phyloP scores from a whole-genome alignment of 495 filamentous ascomycete species.

The Bacidia gigantensis region DNA sequence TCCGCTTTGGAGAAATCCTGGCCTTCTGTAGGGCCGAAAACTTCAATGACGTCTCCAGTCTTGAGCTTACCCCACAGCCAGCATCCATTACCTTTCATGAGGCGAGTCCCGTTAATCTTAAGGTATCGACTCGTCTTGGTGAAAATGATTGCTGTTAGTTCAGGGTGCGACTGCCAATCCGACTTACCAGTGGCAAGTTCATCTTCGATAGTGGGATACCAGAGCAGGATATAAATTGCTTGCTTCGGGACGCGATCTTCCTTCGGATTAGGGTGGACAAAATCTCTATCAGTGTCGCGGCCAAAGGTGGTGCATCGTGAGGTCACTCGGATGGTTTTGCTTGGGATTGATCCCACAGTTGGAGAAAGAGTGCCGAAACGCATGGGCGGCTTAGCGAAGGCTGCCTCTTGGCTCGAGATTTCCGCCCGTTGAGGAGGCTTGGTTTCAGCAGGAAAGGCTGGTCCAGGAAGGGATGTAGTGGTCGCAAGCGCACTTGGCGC shows the following conservation, averaged over 20 bases:
- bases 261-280: conserved; percentile 39
- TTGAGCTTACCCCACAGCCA: conserved; percentile 5
- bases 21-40: conserved; percentile 32
- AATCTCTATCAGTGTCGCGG: conserved; percentile 45
- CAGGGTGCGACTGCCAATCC: conserved; percentile 41
- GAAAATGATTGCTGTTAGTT: conserved; percentile 49
- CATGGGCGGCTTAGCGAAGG: conserved; percentile 27
- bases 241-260: conserved; percentile 66
- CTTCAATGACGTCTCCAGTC: conserved; percentile 9
- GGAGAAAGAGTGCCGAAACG: conserved; percentile 33
- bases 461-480: not conserved
- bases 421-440: not conserved
- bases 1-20: conserved; percentile 28
- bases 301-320: conserved; percentile 62
- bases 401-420: not conserved
- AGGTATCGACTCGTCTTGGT: conserved; percentile 61
- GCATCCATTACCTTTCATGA: conserved; percentile 12
- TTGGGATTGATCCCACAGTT: conserved; percentile 32
- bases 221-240: conserved; percentile 65
- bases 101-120: conserved; percentile 47
- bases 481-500: too few species aligned
- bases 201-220: conserved; percentile 47
- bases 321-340: conserved; percentile 47
- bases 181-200: conserved; percentile 35
- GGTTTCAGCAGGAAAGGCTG: not conserved